These are phyloP conservation scores for Dimargaris verticillata DNA, from an alignment of 192 early-diverging fungal species.

Conservation along the genomic window DNA sequence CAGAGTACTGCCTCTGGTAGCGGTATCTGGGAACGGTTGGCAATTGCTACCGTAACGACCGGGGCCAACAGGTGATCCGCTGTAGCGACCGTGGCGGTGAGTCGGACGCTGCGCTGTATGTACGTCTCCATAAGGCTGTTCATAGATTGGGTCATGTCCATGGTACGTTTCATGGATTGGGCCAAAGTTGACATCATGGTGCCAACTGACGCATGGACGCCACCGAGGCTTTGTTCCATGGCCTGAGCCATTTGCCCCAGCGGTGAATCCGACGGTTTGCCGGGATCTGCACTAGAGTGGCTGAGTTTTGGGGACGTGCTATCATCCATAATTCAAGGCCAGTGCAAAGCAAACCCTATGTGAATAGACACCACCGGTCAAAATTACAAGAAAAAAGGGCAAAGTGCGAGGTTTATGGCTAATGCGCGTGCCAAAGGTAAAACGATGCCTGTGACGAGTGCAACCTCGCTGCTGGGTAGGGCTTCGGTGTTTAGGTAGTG, in stretches of 20 bases:
- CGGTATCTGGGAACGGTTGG: constrained; percentile 4
- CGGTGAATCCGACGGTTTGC: background rate
- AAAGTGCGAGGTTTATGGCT: background rate
- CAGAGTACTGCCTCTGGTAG: background rate
- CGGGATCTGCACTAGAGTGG: background rate
- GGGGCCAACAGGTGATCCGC: background rate
- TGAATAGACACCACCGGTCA: background rate
- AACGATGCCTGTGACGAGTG: too few species aligned
- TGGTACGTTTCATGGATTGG: constrained; percentile 4
- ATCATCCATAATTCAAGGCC: background rate
- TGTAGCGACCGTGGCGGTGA: background rate
- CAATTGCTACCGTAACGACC: background rate
- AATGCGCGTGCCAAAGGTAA: background rate
- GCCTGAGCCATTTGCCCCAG: constrained; percentile 4
- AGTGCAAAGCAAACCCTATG: background rate
- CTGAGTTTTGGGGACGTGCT: background rate
- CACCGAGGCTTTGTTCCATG: constrained; percentile 4
- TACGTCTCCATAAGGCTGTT: constrained; percentile 8
- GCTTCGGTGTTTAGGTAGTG: too few species aligned
- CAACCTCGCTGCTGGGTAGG: too few species aligned
- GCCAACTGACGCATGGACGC: constrained; percentile 1
- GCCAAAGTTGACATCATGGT: constrained; percentile 6
- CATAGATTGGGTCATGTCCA: constrained; percentile 10
- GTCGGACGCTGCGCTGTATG: constrained; percentile 2
- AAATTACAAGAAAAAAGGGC: background rate